Percentiles rank a stretch among this genome's conserved stretches.
Conservation (phyloP, 345 rosid genomes). For the Aquilaria yunnanensis region DNA sequence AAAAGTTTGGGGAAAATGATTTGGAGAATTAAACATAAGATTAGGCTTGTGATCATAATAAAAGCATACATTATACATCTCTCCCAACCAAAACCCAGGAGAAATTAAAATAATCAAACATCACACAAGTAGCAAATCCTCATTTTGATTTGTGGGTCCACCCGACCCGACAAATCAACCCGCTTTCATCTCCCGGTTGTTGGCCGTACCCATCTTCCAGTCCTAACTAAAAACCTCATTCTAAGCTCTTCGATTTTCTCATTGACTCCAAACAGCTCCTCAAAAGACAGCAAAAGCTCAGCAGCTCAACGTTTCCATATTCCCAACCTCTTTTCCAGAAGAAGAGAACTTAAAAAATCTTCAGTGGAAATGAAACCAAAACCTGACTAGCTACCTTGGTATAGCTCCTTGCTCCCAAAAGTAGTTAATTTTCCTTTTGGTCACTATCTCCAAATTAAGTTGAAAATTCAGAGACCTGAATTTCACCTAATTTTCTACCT, state of each 20-base stretch:
- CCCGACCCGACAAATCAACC: conserved; percentile 31
- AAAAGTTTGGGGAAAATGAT: background rate
- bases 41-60: background rate
- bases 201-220: conserved; percentile 29
- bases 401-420: too few species aligned
- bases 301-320: too few species aligned
- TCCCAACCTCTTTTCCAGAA: too few species aligned
- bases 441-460: too few species aligned
- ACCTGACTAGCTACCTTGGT: background rate
- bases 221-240: conserved; percentile 14
- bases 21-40: background rate
- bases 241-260: background rate
- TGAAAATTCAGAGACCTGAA: too few species aligned
- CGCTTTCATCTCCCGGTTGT: conserved; percentile 28
- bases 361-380: conserved; percentile 5
- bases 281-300: background rate
- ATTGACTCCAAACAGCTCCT: background rate
- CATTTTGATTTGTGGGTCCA: conserved; percentile 63
- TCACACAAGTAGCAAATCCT: conserved; percentile 39
- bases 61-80: conserved; percentile 4
- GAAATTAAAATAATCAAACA: conserved; percentile 19
- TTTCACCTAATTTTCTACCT: conserved; percentile 1
- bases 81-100: conserved; percentile 1
- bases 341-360: too few species aligned
- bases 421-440: too few species aligned